Conservation (phyloP, 768 basidiomycete genomes). For the Boletus patriciae region DNA sequence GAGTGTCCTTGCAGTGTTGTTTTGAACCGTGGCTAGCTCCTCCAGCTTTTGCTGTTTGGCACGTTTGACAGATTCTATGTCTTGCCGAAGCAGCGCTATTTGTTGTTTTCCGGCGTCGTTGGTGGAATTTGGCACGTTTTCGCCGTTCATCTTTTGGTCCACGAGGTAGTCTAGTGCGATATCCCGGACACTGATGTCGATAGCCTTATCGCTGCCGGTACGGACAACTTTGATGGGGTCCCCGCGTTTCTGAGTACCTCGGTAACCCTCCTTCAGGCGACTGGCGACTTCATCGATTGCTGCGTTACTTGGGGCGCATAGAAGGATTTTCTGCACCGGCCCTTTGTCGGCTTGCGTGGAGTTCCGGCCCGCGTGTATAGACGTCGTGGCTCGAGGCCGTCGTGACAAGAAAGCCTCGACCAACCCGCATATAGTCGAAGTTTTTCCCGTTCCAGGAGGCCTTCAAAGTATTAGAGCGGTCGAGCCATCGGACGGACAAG, state of each 20-base stretch:
- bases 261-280: conserved; percentile 79
- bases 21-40: conserved; percentile 56
- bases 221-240: conserved; percentile 81
- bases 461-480: conserved; percentile 40
- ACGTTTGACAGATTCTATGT: conserved; percentile 69
- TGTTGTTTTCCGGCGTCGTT: conserved; percentile 58
- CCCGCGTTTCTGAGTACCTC: conserved; percentile 51
- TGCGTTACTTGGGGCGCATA: conserved; percentile 98
- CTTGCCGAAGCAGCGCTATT: conserved; percentile 56
- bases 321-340: conserved; percentile 69
- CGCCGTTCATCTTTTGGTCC: conserved; percentile 63
- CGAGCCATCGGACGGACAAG: background rate
- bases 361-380: conserved; percentile 49
- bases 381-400: conserved; percentile 48
- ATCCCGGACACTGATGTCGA: conserved; percentile 79
- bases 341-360: conserved; percentile 41
- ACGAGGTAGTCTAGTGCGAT: conserved; percentile 86
- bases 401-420: conserved; percentile 76
- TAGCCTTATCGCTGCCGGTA: conserved; percentile 73
- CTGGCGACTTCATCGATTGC: conserved; percentile 95
- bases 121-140: conserved; percentile 37
- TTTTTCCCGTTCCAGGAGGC: conserved; percentile 98
- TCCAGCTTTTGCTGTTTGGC: conserved; percentile 57
- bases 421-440: conserved; percentile 95
- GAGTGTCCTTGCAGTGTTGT: conserved; percentile 53